phyloP scores from a whole-genome alignment of 768 basidiomycete species.

The Russula sp. region DNA sequence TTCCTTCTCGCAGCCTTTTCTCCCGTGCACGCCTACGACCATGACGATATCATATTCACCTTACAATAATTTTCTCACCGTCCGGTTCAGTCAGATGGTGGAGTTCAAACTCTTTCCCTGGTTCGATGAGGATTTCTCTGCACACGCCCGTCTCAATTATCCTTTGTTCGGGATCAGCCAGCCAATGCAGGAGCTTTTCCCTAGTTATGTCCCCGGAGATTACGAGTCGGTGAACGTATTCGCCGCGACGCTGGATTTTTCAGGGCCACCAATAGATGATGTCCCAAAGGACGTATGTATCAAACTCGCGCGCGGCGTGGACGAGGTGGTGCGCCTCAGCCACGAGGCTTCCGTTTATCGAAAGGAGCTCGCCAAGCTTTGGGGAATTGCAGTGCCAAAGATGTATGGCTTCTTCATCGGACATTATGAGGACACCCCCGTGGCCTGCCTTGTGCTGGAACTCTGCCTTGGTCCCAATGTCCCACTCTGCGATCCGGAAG shows the following conservation, averaged over 20 bases:
- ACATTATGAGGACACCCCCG: not conserved
- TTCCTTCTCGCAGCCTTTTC: not conserved
- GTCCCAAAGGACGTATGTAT: slow-evolving; percentile 13
- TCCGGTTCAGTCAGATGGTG: slow-evolving; percentile 4
- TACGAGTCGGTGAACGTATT: not conserved
- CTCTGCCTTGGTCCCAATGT: slow-evolving; percentile 2
- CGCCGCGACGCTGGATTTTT: slow-evolving; percentile 15
- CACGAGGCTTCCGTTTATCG: slow-evolving; percentile 20
- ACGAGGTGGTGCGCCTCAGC: slow-evolving; percentile 16
- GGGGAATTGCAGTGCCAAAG: slow-evolving; percentile 15
- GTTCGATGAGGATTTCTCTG: slow-evolving; percentile 9
- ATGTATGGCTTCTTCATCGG: slow-evolving; percentile 19
- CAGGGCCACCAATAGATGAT: not conserved
- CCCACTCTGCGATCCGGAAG: not conserved
- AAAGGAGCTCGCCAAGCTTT: slow-evolving; percentile 10
- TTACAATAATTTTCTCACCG: slow-evolving; percentile 1
- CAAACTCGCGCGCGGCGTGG: slow-evolving; percentile 15
- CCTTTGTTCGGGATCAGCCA: slow-evolving; percentile 6
- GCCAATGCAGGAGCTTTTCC: slow-evolving; percentile 8
- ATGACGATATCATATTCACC: slow-evolving; percentile 11
- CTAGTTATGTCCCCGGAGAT: not conserved
- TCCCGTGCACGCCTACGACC: not conserved
- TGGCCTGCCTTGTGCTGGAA: slow-evolving; percentile 16
- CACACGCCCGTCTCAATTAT: slow-evolving; percentile 7
- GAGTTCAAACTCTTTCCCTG: slow-evolving; percentile 15